Evolutionary conservation across 768 basidiomycete genomes (phyloP).

Genomic region (Cantharellus cinnabarinus): DNA sequence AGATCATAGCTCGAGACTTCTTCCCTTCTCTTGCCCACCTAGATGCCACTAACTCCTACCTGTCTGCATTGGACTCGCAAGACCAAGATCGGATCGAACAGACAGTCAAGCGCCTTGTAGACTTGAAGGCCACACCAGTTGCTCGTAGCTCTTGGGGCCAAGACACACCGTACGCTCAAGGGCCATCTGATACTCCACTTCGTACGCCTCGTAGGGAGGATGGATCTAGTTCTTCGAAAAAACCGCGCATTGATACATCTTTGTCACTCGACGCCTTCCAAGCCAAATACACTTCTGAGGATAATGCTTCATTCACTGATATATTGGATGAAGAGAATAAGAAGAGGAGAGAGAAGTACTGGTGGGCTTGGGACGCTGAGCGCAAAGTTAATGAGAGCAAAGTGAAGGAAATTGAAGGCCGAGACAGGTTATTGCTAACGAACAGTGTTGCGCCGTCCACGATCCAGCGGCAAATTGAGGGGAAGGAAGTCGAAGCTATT

Average conservation of each 20-base stretch:
- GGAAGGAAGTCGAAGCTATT: background rate
- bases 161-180: constrained; percentile 42
- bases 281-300: constrained; percentile 82
- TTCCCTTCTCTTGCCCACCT: constrained; percentile 84
- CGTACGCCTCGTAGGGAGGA: constrained; percentile 14
- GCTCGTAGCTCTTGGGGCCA: constrained; percentile 12
- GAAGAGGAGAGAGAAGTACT: constrained; percentile 57
- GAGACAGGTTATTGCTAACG: constrained; percentile 56
- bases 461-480: background rate
- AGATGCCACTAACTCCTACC: constrained; percentile 72
- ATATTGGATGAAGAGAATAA: constrained; percentile 82
- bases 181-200: constrained; percentile 46
- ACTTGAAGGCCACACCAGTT: constrained; percentile 35
- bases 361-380: constrained; percentile 94
- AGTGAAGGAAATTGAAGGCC: constrained; percentile 40
- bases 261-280: constrained; percentile 76
- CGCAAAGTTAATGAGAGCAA: constrained; percentile 48
- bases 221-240: constrained; percentile 1
- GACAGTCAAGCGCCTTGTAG: constrained; percentile 53
- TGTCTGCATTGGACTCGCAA: constrained; percentile 55
- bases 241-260: constrained; percentile 32
- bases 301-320: constrained; percentile 89
- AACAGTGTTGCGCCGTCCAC: constrained; percentile 12
- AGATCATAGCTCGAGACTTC: constrained; percentile 84
- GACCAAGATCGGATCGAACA: constrained; percentile 60